Evolutionary conservation across 2,329 filamentous ascomycete genomes (phyloP).

Genomic region (Alternaria sp.): DNA sequence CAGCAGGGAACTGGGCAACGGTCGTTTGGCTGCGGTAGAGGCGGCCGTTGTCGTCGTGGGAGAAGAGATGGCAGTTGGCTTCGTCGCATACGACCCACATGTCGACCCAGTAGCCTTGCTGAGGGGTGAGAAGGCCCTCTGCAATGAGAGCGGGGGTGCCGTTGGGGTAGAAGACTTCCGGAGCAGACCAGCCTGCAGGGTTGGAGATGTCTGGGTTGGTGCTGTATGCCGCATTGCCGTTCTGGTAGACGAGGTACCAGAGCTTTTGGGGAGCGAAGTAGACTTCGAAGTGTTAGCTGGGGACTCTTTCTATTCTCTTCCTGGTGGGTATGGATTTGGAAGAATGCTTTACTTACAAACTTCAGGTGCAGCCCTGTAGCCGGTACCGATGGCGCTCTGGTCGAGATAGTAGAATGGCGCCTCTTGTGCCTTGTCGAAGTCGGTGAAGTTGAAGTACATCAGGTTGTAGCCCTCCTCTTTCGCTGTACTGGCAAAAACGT

Average conservation of each 20-base stretch:
- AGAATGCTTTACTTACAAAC: slow-evolving; percentile 30
- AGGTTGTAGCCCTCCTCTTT: slow-evolving; percentile 48
- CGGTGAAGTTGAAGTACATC: slow-evolving; percentile 52
- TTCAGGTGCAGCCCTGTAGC: slow-evolving; percentile 52
- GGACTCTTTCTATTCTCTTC: neutral
- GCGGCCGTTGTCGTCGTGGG: slow-evolving; percentile 52
- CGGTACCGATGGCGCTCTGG: slow-evolving; percentile 46
- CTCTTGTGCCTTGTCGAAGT: slow-evolving; percentile 40
- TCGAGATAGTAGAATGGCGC: slow-evolving; percentile 51
- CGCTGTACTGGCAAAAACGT: slow-evolving; percentile 52
- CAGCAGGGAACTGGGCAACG: slow-evolving; percentile 43
- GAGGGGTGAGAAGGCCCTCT: slow-evolving; percentile 32
- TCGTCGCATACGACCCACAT: slow-evolving; percentile 54
- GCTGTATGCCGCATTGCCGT: slow-evolving; percentile 53
- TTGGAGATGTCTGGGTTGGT: slow-evolving; percentile 52
- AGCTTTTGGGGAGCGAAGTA: slow-evolving; percentile 52
- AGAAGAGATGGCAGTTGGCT: slow-evolving; percentile 49
- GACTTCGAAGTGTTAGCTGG: slow-evolving; percentile 19
- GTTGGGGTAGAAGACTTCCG: slow-evolving; percentile 45
- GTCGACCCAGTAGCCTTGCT: slow-evolving; percentile 52
- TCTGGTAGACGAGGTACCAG: slow-evolving; percentile 54
- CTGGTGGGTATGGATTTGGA: neutral
- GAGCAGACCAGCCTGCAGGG: slow-evolving; percentile 50
- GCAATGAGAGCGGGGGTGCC: slow-evolving; percentile 42
- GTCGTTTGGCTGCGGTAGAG: slow-evolving; percentile 50